Conservation (phyloP, 1,139 yeast species). For the Pichia sp. region DNA sequence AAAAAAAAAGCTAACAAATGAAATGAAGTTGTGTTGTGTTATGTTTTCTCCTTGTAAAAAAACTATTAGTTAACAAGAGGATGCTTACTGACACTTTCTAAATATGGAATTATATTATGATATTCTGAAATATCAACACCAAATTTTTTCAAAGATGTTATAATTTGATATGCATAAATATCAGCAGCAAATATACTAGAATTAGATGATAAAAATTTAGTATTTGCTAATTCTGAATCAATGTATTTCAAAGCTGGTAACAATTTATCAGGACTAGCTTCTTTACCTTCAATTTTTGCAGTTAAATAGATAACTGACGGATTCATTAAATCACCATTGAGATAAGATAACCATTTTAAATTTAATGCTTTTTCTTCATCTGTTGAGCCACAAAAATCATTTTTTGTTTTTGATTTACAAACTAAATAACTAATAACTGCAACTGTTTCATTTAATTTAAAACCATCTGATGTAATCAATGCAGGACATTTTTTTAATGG, state of each 20-base stretch:
- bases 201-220: neutral
- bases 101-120: neutral
- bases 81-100: neutral
- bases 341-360: slow-evolving; percentile 26
- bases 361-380: slow-evolving; percentile 25
- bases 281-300: neutral
- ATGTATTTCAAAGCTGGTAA: neutral
- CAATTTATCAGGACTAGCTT: neutral
- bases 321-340: slow-evolving; percentile 24
- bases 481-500: too few relatives aligned
- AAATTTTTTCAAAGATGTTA: neutral
- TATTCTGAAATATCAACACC: neutral
- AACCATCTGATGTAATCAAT: too few relatives aligned
- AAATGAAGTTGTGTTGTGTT: too few relatives aligned
- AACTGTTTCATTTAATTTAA: too few relatives aligned
- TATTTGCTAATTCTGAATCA: neutral
- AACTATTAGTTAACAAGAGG: neutral
- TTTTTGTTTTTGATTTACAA: too few relatives aligned
- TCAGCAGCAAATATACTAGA: neutral
- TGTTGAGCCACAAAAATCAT: slow-evolving; percentile 5
- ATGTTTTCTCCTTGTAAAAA: too few relatives aligned
- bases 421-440: too few relatives aligned
- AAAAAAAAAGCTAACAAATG: too few relatives aligned
- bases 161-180: neutral
- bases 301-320: neutral